Conservation (phyloP, 1,139 yeast genomes). For the Taphrina betulina region DNA sequence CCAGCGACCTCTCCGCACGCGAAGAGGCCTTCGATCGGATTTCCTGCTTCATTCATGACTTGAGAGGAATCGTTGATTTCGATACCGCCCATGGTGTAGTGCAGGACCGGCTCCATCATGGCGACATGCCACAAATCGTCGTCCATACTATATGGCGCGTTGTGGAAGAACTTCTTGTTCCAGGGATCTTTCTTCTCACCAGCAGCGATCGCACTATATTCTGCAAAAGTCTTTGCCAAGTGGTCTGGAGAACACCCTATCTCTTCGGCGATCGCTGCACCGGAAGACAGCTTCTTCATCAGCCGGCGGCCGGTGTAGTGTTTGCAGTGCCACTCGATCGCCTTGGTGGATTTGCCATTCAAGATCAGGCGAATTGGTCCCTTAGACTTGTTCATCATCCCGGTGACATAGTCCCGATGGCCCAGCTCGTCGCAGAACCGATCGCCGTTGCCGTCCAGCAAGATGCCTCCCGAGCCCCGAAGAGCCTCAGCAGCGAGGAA, state of each 20-base stretch:
- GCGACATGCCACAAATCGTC: constrained; percentile 50
- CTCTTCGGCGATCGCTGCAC: constrained; percentile 54
- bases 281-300: constrained; percentile 53
- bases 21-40: constrained; percentile 59
- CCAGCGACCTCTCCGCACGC: constrained; percentile 85
- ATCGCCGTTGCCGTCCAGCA: constrained; percentile 61
- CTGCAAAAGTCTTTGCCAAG: constrained; percentile 48
- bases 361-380: constrained; percentile 56
- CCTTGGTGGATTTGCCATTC: constrained; percentile 50
- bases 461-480: constrained; percentile 73
- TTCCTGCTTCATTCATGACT: constrained; percentile 50
- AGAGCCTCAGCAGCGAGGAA: constrained; percentile 77
- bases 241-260: constrained; percentile 46
- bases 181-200: constrained; percentile 51
- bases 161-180: constrained; percentile 56
- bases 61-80: constrained; percentile 60
- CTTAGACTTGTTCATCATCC: constrained; percentile 56
- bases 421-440: constrained; percentile 72
- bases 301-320: constrained; percentile 63
- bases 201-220: constrained; percentile 52
- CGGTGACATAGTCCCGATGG: constrained; percentile 68
- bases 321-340: constrained; percentile 50
- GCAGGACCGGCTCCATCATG: constrained; percentile 70
- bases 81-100: constrained; percentile 86
- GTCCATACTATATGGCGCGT: constrained; percentile 49